Evolutionary conservation across 73 alveolate genomes (phyloP).

Genomic region (Paramecium sonneborni): DNA sequence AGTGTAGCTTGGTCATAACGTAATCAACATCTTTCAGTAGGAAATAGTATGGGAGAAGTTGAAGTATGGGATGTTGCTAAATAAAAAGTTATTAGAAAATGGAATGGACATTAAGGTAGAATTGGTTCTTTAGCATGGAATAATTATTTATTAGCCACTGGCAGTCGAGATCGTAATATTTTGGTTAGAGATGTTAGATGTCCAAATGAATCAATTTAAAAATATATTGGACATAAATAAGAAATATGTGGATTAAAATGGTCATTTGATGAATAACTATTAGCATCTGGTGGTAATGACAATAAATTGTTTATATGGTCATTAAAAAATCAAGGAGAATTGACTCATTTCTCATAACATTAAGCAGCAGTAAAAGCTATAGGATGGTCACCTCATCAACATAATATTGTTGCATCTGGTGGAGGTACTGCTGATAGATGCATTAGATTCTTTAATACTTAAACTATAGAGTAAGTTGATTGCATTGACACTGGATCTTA

Average conservation of each 20-base stretch:
- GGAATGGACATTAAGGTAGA: conserved; percentile 86
- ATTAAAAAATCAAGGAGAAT: conserved; percentile 58
- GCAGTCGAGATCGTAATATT: conserved; percentile 92
- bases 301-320: conserved; percentile 65
- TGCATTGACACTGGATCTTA: conserved; percentile 88
- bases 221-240: conserved; percentile 83
- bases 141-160: conserved; percentile 83
- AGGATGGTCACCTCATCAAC: conserved; percentile 96
- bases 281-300: conserved; percentile 70
- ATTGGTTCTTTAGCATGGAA: conserved; percentile 96
- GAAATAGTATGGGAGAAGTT: conserved; percentile 76
- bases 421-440: conserved; percentile 98
- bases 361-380: conserved; percentile 98
- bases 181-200: conserved; percentile 90
- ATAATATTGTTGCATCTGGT: conserved; percentile 91
- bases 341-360: conserved; percentile 72
- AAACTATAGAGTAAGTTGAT: conserved; percentile 75
- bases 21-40: conserved; percentile 76
- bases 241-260: conserved; percentile 72
- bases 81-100: conserved; percentile 70
- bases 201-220: conserved; percentile 67
- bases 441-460: conserved; percentile 93
- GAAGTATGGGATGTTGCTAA: conserved; percentile 78
- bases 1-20: conserved; percentile 82
- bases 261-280: conserved; percentile 65